Percentiles rank a stretch among this genome's conserved stretches.
These are phyloP conservation scores for Albugo candida DNA, from an alignment of 352 stramenopile species.

Conservation along the genomic window DNA sequence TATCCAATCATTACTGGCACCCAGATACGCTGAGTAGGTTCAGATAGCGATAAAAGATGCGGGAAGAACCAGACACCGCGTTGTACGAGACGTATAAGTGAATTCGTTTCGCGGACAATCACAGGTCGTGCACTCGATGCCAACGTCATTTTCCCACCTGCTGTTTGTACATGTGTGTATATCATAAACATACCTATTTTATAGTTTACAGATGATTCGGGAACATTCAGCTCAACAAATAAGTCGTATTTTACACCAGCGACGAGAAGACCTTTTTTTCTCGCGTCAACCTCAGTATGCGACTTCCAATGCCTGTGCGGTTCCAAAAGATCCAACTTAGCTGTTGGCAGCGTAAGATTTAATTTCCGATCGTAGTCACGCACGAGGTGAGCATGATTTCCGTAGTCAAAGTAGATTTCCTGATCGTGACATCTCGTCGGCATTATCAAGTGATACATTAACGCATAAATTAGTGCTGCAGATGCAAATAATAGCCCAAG, in stretches of 20 bases:
- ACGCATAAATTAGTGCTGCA: constrained; percentile 38
- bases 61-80: constrained; percentile 25
- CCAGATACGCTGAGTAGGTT: constrained; percentile 27
- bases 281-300: neutral
- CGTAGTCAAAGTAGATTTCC: constrained; percentile 59
- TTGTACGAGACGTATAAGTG: constrained; percentile 31
- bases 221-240: constrained; percentile 47
- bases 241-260: constrained; percentile 62
- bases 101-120: constrained; percentile 37
- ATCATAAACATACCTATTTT: constrained; percentile 70
- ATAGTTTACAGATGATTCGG: constrained; percentile 34
- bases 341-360: constrained; percentile 20
- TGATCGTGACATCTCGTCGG: constrained; percentile 58
- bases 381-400: constrained; percentile 19
- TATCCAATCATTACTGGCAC: constrained; percentile 53
- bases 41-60: constrained; percentile 28
- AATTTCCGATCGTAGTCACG: neutral
- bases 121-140: constrained; percentile 31
- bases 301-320: constrained; percentile 31
- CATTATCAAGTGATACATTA: constrained; percentile 65
- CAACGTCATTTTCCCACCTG: constrained; percentile 10
- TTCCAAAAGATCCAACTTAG: constrained; percentile 31
- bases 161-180: constrained; percentile 18
- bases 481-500: constrained; percentile 25
- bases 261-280: constrained; percentile 16